Evolutionary conservation across 2,329 filamentous ascomycete species (phyloP).

Genomic region (Monilinia fructicola): DNA sequence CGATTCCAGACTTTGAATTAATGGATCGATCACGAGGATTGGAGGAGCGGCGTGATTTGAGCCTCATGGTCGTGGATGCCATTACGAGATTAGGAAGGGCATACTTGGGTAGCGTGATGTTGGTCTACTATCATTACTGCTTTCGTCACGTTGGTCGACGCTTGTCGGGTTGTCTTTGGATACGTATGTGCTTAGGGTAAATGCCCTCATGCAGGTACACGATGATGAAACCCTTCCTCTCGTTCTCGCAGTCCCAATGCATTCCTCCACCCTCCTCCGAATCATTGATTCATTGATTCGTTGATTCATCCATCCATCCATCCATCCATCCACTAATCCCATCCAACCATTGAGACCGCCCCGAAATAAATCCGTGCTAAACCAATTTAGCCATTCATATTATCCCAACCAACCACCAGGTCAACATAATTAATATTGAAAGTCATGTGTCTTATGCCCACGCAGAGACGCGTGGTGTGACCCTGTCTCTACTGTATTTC

Average conservation of each 20-base stretch:
- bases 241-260: background rate
- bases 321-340: background rate
- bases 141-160: too few species aligned
- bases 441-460: conserved; percentile 1
- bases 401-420: conserved; percentile 4
- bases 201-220: conserved; percentile 11
- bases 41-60: too few species aligned
- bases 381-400: background rate
- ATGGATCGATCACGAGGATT: too few species aligned
- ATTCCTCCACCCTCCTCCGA: background rate
- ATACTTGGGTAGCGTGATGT: background rate
- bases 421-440: background rate
- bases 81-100: too few species aligned
- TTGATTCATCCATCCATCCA: too few species aligned
- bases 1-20: background rate
- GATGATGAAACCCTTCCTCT: background rate
- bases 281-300: background rate
- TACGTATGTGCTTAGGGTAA: background rate
- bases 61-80: background rate
- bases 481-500: background rate
- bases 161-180: background rate
- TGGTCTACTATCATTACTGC: too few species aligned
- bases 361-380: too few species aligned
- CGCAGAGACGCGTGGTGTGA: conserved; percentile 1
- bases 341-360: background rate